Base-by-base conservation (phyloP, 2,329 filamentous ascomycete genomes). In the Dactylellina cionopaga region DNA sequence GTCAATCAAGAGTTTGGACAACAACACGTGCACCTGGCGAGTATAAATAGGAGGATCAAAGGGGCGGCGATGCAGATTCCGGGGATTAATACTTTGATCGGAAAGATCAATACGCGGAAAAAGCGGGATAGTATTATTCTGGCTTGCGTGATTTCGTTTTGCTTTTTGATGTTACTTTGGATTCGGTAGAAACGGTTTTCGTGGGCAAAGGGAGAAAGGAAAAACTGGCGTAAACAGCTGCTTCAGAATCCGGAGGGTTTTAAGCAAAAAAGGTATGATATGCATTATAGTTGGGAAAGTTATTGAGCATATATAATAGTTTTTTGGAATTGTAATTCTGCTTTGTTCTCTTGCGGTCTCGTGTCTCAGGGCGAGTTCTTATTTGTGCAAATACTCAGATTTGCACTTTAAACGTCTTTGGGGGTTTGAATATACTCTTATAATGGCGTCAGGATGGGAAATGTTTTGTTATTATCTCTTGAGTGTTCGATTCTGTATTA, bases 91-190 rank as follows among this genome's bases (percentile, higher is more conserved):
- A 89, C 89, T 55, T 83, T 99, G 78, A 98, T 99, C 77, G 88
- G 89, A 55, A 90, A 92, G 81, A 99, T 99, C 81, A 94, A 93
- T 56, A 89, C 92, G 66, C 96, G 96, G 84, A 96, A 96, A 86
- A 88, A 94, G 80, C 89, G 95, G 77, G 95, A 99, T 81, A 93
- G 93, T 27, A 89, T 99, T 76, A 96, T 99, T 75, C 86, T 99
- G 83, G 95, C 92, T 15, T 84, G 85, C 47, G 96, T 99, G 78
- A 92, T 99, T 78, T 93, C 92, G 0, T 86, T 96, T 77, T 98
- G 95, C 82, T 96, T 96, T 79, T 81, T 98, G 77, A 82, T 96
- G 82, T 86, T 98, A 78, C 87, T 94, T 78, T 96, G 88, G 80
- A 90, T 95, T 79, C 82, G 88, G 79, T 95, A n/a, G n/a, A 81